Evolutionary conservation across 1,284 basidiomycete genomes (phyloP).

Genomic region (Apiotrichum brassicae): DNA sequence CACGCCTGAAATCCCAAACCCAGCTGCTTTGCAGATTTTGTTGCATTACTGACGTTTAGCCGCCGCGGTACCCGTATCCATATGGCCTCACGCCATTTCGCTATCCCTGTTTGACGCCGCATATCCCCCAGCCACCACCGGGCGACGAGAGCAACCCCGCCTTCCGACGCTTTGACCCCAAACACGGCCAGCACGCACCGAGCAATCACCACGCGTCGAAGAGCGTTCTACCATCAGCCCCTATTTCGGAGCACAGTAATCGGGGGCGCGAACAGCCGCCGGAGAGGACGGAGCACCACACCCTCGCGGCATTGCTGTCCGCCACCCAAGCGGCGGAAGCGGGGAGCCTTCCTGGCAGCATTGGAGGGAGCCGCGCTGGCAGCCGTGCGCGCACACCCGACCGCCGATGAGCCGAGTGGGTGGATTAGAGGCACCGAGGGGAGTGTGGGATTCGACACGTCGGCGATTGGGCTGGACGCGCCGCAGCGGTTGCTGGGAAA

Average conservation of each 20-base stretch:
- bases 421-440: too few relatives aligned
- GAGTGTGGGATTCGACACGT: too few relatives aligned
- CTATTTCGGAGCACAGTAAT: too few relatives aligned
- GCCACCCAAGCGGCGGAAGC: not conserved
- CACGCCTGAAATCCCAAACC: too few relatives aligned
- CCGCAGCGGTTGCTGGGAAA: too few relatives aligned
- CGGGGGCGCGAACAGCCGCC: not conserved
- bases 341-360: too few relatives aligned
- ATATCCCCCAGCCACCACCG: constrained; percentile 24
- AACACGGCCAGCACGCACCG: constrained; percentile 1
- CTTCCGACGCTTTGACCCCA: constrained; percentile 27
- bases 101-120: constrained; percentile 27
- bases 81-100: constrained; percentile 34
- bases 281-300: not conserved
- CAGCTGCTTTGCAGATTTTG: not conserved
- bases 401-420: not conserved
- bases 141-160: constrained; percentile 27
- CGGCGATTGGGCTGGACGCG: too few relatives aligned
- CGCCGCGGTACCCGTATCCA: constrained; percentile 22
- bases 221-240: too few relatives aligned
- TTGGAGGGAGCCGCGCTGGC: too few relatives aligned
- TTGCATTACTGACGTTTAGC: too few relatives aligned
- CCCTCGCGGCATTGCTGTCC: not conserved
- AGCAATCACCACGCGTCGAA: too few relatives aligned
- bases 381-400: not conserved